These are phyloP conservation scores for Kickxella alabastrina DNA, from an alignment of 192 early-diverging fungal genomes.

Conservation along the genomic window DNA sequence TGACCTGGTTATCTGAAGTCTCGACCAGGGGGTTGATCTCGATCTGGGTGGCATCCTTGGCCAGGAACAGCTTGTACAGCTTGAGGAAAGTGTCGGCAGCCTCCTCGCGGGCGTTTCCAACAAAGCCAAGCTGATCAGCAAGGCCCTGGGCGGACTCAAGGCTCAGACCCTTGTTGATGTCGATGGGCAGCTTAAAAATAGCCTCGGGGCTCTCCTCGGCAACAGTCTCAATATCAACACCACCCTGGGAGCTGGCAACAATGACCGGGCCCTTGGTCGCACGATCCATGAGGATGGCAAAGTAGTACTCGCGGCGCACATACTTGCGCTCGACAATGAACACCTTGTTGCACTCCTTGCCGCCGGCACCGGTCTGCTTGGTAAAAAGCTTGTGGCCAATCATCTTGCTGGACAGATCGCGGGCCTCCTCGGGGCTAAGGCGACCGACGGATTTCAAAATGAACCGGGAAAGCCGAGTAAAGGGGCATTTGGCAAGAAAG, in stretches of 20 bases:
- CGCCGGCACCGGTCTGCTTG: conserved; percentile 95
- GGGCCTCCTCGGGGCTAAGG: conserved; percentile 77
- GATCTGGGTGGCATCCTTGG: conserved; percentile 96
- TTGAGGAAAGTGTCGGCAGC: conserved; percentile 89
- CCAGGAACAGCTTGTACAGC: conserved; percentile 94
- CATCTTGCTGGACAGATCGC: conserved; percentile 90
- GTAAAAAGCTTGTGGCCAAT: conserved; percentile 95
- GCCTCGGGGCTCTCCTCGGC: conserved; percentile 94
- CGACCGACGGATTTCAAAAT: neutral
- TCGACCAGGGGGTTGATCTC: conserved; percentile 99
- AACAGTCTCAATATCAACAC: conserved; percentile 96
- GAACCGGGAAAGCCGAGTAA: conserved; percentile 4
- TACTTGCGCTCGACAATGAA: conserved; percentile 96
- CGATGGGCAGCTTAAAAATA: conserved; percentile 86
- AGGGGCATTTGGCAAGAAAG: conserved; percentile 4
- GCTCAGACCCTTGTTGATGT: conserved; percentile 81
- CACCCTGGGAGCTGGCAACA: conserved; percentile 95
- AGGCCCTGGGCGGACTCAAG: conserved; percentile 70
- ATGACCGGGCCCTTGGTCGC: conserved; percentile 90
- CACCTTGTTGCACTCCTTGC: conserved; percentile 91
- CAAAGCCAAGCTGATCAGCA: conserved; percentile 88
- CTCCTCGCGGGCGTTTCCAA: conserved; percentile 68
- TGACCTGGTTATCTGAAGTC: conserved; percentile 79
- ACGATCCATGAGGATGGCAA: conserved; percentile 98
- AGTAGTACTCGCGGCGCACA: conserved; percentile 97